Base-by-base conservation (phyloP, 1,284 basidiomycete species). In the Amylostereum areolatum region DNA sequence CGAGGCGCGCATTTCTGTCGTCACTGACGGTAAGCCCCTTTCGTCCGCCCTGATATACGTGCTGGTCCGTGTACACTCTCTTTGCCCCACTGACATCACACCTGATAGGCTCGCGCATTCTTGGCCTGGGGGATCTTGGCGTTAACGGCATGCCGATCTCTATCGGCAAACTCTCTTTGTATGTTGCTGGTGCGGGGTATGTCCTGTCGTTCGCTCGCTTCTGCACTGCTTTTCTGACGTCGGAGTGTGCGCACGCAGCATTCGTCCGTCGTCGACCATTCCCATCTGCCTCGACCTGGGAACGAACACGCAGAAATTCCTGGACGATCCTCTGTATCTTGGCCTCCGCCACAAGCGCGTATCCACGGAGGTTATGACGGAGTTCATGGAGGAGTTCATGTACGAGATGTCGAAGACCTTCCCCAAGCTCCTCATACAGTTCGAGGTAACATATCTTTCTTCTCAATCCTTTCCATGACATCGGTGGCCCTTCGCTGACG, bases 331-430 rank as follows among this genome's bases (percentile, higher is more conserved):
- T 2, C 74, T 97, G 18, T 97, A 97, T 69, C 81, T 97, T 57
- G 95, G 94, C 46, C 77, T 91, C 45, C 78, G 88, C 47, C 80
- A 84, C 59, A 80, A 77, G 54, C 82, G 92, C 51, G 75, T 83
- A 11, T 71, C 79, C 2, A 79, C 83, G 29, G 70, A 73, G 36
- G 81, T 84, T 57, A 85, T 86, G 73, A 72, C 76, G 43, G 85
- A 78, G 52, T 94, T 97, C 66, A 90, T 97, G 84, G 92, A 96
- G 62, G 89, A 92, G 64, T 94, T 97, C 67, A 94, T 97, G 91
- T 65, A 72, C 30, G 91, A 90, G 62, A 89, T 92, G 73, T 69
- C 77, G 28, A 62, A 65, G 36, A 71, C 77, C 43, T 92, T 87
- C 74, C 93, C 94, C 1, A 87, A 90, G 64, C 78, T 92, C 47